Evolutionary conservation across 352 stramenopile species (phyloP).

Genomic region (Pythium folliculosum): DNA sequence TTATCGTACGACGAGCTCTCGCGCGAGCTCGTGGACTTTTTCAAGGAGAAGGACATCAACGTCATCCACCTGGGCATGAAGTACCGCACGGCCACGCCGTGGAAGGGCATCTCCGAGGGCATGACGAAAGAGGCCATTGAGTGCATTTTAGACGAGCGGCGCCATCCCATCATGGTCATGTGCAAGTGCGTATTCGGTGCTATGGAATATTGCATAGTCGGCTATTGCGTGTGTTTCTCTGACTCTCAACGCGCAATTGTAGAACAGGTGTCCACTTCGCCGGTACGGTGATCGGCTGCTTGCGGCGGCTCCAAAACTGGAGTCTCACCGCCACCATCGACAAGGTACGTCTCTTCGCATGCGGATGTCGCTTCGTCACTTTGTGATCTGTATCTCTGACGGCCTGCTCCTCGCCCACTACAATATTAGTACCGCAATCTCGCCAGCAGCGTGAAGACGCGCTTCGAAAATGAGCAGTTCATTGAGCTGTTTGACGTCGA

Average conservation of each 20-base stretch:
- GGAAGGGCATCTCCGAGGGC: slow-evolving; percentile 79
- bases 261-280: slow-evolving; percentile 77
- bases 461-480: slow-evolving; percentile 89
- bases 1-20: slow-evolving; percentile 85
- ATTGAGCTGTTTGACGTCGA: slow-evolving; percentile 89
- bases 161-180: slow-evolving; percentile 84
- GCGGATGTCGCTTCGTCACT: background rate
- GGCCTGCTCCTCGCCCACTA: background rate
- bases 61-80: slow-evolving; percentile 85
- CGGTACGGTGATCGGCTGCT: slow-evolving; percentile 79
- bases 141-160: slow-evolving; percentile 77
- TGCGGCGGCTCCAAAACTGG: slow-evolving; percentile 85
- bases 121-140: slow-evolving; percentile 88
- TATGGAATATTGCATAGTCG: too few species aligned
- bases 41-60: slow-evolving; percentile 79
- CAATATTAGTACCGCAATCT: slow-evolving; percentile 77
- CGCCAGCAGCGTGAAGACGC: slow-evolving; percentile 82
- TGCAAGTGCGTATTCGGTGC: slow-evolving; percentile 60
- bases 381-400: background rate
- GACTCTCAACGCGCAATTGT: background rate
- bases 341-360: slow-evolving; percentile 42
- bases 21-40: slow-evolving; percentile 75
- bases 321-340: slow-evolving; percentile 86
- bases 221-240: background rate
- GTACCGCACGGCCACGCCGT: slow-evolving; percentile 65